Conservation (phyloP, 441 rosid species). For the Breynia disticha region DNA sequence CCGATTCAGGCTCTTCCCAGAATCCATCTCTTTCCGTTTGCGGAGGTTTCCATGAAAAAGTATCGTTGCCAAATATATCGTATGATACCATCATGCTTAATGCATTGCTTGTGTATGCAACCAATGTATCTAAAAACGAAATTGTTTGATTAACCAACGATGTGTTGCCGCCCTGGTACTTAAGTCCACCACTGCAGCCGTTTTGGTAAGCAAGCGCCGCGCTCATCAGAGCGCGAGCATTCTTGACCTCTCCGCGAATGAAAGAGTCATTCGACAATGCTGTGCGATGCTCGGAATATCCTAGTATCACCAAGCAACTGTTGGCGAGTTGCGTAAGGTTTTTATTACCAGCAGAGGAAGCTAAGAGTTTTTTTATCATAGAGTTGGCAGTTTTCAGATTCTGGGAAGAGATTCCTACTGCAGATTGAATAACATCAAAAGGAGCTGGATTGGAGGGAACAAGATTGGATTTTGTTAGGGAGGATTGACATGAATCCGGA, state of each 20-base stretch:
- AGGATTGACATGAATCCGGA: slow-evolving; percentile 44
- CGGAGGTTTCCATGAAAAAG: slow-evolving; percentile 47
- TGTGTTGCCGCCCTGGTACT: slow-evolving; percentile 45
- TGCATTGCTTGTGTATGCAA: slow-evolving; percentile 51
- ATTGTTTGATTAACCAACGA: slow-evolving; percentile 32
- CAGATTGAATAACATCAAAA: slow-evolving; percentile 48
- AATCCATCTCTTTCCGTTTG: slow-evolving; percentile 66
- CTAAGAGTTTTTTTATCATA: slow-evolving; percentile 38
- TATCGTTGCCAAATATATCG: slow-evolving; percentile 46
- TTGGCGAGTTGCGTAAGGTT: slow-evolving; percentile 45
- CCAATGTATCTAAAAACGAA: slow-evolving; percentile 35
- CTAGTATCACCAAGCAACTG: slow-evolving; percentile 42
- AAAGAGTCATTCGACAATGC: slow-evolving; percentile 26
- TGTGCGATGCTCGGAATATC: slow-evolving; percentile 42
- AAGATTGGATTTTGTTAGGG: slow-evolving; percentile 31
- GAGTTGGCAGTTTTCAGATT: slow-evolving; percentile 38
- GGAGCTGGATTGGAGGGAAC: slow-evolving; percentile 45
- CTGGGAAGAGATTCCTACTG: slow-evolving; percentile 42
- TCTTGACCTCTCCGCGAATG: slow-evolving; percentile 26
- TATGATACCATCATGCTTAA: slow-evolving; percentile 57
- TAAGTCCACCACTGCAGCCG: slow-evolving; percentile 63
- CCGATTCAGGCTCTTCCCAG: slow-evolving; percentile 41
- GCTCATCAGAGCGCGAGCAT: slow-evolving; percentile 75
- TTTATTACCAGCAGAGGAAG: slow-evolving; percentile 28
- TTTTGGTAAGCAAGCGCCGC: slow-evolving; percentile 65